Evolutionary conservation across 805 yeast genomes (phyloP), one percentile per base, ranked within the genome.

Genomic region (Zygoascus bituminiphila): DNA sequence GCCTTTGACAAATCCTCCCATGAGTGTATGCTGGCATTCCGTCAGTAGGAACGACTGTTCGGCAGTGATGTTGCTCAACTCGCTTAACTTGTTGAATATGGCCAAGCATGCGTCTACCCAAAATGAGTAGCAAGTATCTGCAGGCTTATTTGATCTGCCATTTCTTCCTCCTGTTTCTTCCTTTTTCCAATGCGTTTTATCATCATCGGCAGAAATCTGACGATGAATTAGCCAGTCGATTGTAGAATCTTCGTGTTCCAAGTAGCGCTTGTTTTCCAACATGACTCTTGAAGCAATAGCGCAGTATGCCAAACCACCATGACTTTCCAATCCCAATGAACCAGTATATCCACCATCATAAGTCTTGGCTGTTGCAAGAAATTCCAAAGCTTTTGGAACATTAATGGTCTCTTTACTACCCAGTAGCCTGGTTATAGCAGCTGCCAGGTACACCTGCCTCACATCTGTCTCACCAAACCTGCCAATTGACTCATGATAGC

Each of bases 51-150:
- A 87, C 2, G 61, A 52, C 2, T 57, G 53, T 1, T 74, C 72
- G 5, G 59, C 60, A 0, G 62, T 59, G 5, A 49, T 31, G 51
- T 79, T 69, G 1, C 75, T 54, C 12, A 78, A 48, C 2, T 48
- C 50, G 5, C 55, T 52, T 8, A 31, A 38, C 0, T 54, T 48
- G 1, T 61, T 62, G 21, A 86, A 56, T 12, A 82, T 55, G 1
- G 60, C 56, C 52, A 87, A 66, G 4, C 86, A 69, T 1, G 78
- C 89, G 14, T 79, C 57, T 42, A 78, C 76, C 96, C 96, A 88
- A 73, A 88, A 88, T 5, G 83, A 76, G 60, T 88, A 88, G 67
- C 97, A 88, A 0, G 95, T 83, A 63, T 88, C 97, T 2, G 84
- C 84, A 49, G 72, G 75, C 62, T 88, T 88, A 62, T 87, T 87